Percentiles rank a stretch among this genome's conserved stretches.
phyloP scores from a whole-genome alignment of 257 asterid genomes.

The Thymus quinquecostatus region DNA sequence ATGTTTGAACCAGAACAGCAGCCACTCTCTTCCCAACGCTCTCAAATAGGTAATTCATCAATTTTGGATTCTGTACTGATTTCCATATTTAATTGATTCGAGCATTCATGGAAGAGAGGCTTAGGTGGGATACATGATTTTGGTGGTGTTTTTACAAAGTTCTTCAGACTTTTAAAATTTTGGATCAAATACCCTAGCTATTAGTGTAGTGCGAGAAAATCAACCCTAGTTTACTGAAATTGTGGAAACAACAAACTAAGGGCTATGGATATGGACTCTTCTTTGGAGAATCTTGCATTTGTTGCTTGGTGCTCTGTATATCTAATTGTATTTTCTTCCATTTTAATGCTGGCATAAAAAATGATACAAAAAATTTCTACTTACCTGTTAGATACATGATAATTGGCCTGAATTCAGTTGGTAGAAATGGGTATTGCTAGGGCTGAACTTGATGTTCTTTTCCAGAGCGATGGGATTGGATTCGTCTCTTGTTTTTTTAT shows the following conservation, averaged over 20 bases:
- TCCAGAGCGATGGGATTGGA: no score
- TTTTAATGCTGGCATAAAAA: neutral
- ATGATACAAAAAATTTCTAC: neutral
- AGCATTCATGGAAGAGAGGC: neutral
- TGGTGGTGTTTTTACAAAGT: constrained; percentile 5
- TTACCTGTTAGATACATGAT: constrained; percentile 18
- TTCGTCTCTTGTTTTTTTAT: no score
- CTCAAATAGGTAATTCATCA: constrained; percentile 58
- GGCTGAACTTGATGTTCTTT: no score
- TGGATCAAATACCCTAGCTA: neutral
- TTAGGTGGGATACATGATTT: neutral
- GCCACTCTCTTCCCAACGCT: constrained; percentile 65
- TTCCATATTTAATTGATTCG: constrained; percentile 7
- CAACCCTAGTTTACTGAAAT: neutral
- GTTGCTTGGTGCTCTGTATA: neutral
- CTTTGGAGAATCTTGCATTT: constrained; percentile 5
- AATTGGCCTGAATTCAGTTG: no score
- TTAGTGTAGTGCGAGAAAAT: neutral
- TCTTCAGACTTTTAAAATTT: neutral
- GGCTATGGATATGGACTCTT: neutral
- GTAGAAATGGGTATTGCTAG: no score
- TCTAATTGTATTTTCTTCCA: neutral
- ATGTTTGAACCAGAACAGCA: constrained; percentile 71
- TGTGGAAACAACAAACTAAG: neutral
- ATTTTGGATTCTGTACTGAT: neutral